Evolutionary conservation across 257 asterid species (phyloP), one percentile per base, ranked within the genome.

Genomic region (Apocynum venetum): DNA sequence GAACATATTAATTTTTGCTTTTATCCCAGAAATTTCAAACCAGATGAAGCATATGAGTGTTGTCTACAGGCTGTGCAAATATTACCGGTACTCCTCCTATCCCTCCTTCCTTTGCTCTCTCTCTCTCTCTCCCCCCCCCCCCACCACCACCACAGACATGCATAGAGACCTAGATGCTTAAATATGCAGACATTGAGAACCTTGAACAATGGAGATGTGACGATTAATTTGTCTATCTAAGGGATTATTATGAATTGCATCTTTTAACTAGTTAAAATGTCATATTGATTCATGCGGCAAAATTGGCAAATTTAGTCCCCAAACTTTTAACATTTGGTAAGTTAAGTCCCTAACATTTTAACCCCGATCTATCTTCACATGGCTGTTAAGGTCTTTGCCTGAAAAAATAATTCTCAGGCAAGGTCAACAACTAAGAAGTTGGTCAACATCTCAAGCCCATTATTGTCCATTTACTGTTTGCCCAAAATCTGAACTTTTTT

Each of bases 21-120:
- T 70, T 86, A 73, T 80, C 43, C 70, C 89, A 96, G 98, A 87
- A 86, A 89, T 75, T 80, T 93, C 82, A 91, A 86, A 72, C 91
- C 87, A 82, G 88, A 89, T 72, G 99, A 96, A 84, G 99, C 99
- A 65, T 96, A 90, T 78, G 97, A 96, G 80, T 96, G 99, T 84
- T 96, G 99, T 83, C 87, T 93, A 66, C 90, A 92, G 76, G 96
- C 97, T 53, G 83, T 82, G 68, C 98, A 93, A 86, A 93, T 88
- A 84, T 80, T 81, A 76, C 99, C 98, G 65, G 99, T 96, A 90
- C 76, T 83, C 51, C 64, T 57, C 81, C 77, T 80, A 66, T 79
- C 20, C 72, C 71, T 49, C 17, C 15, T 25, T 53, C 59, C 59
- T 13, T 53, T 53, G 59, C 4, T 15, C 20, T 53, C n/a, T 53